phyloP scores from a whole-genome alignment of 306 rosid species.

The Vigna radiata region DNA sequence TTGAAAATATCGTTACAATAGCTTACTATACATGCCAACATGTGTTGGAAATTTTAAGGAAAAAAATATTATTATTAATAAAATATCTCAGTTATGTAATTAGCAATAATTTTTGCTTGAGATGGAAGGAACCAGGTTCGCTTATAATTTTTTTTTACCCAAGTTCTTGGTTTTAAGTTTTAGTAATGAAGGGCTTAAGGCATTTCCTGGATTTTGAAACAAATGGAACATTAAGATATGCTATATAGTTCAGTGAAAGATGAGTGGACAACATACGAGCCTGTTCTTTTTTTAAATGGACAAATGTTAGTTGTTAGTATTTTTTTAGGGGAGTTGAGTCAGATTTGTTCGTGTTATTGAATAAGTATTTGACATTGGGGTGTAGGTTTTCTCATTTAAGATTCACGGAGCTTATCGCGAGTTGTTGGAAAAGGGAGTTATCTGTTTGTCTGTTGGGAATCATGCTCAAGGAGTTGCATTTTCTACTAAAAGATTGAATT shows the following conservation, averaged over 20 bases:
- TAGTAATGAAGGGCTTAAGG: not conserved
- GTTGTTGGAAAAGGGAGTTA: slow-evolving; percentile 78
- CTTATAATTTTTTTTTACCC: not conserved
- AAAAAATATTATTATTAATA: no score
- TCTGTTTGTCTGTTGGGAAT: slow-evolving; percentile 97
- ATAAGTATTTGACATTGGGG: slow-evolving; percentile 21
- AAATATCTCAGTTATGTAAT: no score
- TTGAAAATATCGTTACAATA: no score
- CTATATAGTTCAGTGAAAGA: not conserved
- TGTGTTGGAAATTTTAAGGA: no score
- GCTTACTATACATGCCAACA: no score
- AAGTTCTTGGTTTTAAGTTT: not conserved
- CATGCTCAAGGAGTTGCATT: slow-evolving; percentile 99
- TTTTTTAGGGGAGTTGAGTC: no score
- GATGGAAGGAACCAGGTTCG: slow-evolving; percentile 24
- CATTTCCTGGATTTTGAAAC: slow-evolving; percentile 8
- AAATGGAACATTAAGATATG: not conserved
- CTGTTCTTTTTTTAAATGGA: no score
- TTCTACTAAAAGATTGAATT: slow-evolving; percentile 77
- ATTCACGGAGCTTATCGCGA: slow-evolving; percentile 92
- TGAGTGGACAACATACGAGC: not conserved
- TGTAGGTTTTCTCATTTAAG: slow-evolving; percentile 92
- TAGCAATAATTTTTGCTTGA: not conserved
- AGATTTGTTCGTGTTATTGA: not conserved
- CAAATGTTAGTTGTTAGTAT: no score